phyloP scores from a whole-genome alignment of 345 rosid species.

The Ceriops zippeliana region DNA sequence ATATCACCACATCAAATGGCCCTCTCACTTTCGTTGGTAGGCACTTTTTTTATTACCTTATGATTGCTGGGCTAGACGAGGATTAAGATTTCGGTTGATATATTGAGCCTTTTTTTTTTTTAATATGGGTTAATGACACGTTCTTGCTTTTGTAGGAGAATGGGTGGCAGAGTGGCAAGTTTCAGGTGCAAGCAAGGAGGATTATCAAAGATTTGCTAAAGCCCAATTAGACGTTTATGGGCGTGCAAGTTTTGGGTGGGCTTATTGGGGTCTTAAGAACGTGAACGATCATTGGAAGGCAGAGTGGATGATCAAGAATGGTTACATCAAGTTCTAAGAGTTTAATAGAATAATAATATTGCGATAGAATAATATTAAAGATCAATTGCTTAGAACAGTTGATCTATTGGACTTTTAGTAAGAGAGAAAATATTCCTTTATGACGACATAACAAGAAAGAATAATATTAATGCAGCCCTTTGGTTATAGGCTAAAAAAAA shows the following conservation, averaged over 20 bases:
- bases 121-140: neutral
- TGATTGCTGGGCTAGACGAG: neutral
- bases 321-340: conserved; percentile 43
- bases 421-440: too few species aligned
- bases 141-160: conserved; percentile 37
- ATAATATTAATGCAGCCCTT: too few species aligned
- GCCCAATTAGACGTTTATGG: conserved; percentile 51
- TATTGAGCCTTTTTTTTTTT: neutral
- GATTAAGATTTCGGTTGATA: neutral
- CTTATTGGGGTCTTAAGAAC: conserved; percentile 60
- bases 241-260: conserved; percentile 63
- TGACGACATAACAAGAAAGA: too few species aligned
- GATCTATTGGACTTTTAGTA: too few species aligned
- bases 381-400: too few species aligned
- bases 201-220: conserved; percentile 42
- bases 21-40: conserved; percentile 60
- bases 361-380: too few species aligned
- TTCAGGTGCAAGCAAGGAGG: conserved; percentile 40
- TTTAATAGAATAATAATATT: too few species aligned
- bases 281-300: conserved; percentile 44
- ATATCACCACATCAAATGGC: conserved; percentile 41
- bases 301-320: conserved; percentile 62
- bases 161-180: conserved; percentile 66
- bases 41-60: neutral
- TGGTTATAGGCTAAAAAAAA: too few species aligned